A percentile compares a stretch with the other conserved stretches of the same genome.
Conservation (phyloP, 257 asterid species). For the Petunia secreta region DNA sequence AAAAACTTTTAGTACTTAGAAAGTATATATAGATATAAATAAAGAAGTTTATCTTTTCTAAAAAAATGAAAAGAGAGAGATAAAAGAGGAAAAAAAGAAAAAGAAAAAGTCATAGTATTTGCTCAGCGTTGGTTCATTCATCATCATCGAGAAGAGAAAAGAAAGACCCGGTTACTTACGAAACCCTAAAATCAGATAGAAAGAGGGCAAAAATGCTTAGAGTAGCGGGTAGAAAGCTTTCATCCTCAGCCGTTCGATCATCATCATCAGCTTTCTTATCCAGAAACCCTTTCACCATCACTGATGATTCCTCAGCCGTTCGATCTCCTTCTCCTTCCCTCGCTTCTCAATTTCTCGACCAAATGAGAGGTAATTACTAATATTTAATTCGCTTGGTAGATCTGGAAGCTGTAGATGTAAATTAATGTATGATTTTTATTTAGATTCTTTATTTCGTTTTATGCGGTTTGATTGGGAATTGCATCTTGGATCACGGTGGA, state of each 20-base stretch:
- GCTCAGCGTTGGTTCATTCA: neutral
- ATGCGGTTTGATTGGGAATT: neutral
- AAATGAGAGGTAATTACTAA: slow-evolving; percentile 56
- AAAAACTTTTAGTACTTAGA: no score
- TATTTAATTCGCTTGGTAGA: neutral
- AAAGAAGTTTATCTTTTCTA: neutral
- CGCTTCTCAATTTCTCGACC: slow-evolving; percentile 40
- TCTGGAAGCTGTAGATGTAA: neutral
- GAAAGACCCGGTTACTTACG: neutral
- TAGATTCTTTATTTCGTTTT: neutral
- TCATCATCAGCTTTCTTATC: slow-evolving; percentile 50
- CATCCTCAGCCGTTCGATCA: slow-evolving; percentile 44
- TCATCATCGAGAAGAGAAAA: neutral
- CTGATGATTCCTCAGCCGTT: slow-evolving; percentile 45
- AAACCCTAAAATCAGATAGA: slow-evolving; percentile 4
- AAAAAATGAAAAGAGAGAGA: neutral
- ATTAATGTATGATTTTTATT: neutral
- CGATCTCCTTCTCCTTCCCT: slow-evolving; percentile 40
- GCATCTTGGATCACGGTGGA: neutral
- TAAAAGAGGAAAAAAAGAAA: neutral
- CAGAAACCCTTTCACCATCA: slow-evolving; percentile 38
- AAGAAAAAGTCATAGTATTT: neutral
- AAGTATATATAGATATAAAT: neutral
- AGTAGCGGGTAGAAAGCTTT: slow-evolving; percentile 68
- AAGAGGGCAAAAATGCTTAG: slow-evolving; percentile 53